Conservation (phyloP, 495 filamentous ascomycete species). For the Aspergillus ostianus region DNA sequence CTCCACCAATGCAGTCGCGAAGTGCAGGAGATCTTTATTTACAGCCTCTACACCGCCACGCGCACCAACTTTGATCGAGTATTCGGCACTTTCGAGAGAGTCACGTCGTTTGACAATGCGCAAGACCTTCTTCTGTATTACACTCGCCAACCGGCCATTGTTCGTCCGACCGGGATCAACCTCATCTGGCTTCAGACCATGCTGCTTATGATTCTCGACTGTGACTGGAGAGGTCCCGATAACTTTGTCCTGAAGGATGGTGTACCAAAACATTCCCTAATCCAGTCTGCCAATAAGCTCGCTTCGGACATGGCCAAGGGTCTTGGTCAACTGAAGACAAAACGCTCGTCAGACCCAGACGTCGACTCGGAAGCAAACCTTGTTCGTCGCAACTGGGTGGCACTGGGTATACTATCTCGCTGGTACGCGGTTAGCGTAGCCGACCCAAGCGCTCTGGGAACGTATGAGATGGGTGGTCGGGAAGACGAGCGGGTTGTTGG, state of each 20-base stretch:
- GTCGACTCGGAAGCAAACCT: constrained; percentile 69
- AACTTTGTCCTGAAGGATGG: constrained; percentile 45
- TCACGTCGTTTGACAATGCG: constrained; percentile 42
- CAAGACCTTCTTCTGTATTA: constrained; percentile 51
- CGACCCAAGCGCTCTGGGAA: constrained; percentile 59
- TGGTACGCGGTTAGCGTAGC: constrained; percentile 72
- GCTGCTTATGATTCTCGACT: constrained; percentile 46
- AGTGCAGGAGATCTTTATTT: constrained; percentile 69
- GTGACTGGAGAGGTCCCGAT: constrained; percentile 44
- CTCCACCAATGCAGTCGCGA: constrained; percentile 58
- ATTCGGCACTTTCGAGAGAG: constrained; percentile 36
- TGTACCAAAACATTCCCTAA: constrained; percentile 41
- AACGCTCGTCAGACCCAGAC: constrained; percentile 45
- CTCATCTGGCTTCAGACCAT: constrained; percentile 44
- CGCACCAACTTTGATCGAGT: constrained; percentile 41
- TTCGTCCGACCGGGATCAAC: constrained; percentile 37
- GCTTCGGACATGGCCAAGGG: constrained; percentile 43
- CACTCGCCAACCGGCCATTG: constrained; percentile 49
- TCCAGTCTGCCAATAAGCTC: constrained; percentile 41
- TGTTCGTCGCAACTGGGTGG: constrained; percentile 70
- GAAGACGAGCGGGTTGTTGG: constrained; percentile 67
- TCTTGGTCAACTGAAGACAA: constrained; percentile 38
- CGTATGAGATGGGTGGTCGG: constrained; percentile 45
- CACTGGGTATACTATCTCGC: constrained; percentile 68
- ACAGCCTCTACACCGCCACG: constrained; percentile 58